These are phyloP conservation scores for Glycine soja DNA, from an alignment of 306 rosid genomes.

Conservation along the genomic window DNA sequence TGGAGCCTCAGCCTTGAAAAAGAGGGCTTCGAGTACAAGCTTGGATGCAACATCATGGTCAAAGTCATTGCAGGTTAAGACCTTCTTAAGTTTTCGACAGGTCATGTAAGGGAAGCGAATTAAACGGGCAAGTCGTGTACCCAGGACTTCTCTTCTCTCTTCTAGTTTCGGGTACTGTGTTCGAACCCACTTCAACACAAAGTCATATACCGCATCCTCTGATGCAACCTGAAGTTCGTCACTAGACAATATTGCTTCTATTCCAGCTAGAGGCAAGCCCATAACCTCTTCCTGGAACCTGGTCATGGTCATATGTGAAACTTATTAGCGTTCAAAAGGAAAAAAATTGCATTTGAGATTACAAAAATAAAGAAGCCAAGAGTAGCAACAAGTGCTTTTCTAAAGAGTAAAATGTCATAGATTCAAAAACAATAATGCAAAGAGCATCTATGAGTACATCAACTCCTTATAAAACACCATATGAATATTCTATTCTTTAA, in stretches of 20 bases:
- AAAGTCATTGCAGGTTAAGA: constrained; percentile 81
- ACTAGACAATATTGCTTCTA: constrained; percentile 82
- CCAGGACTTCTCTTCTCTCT: constrained; percentile 79
- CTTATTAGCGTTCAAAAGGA: constrained; percentile 34
- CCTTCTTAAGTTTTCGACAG: constrained; percentile 89
- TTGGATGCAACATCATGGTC: constrained; percentile 81
- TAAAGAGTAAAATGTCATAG: not conserved
- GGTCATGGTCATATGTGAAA: constrained; percentile 49
- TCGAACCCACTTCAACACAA: constrained; percentile 88
- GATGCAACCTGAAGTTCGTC: constrained; percentile 94
- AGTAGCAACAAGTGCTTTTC: not conserved
- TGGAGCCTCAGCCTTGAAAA: constrained; percentile 96
- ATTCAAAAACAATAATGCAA: constrained; percentile 5
- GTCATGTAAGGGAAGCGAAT: constrained; percentile 94
- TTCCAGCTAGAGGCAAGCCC: constrained; percentile 83
- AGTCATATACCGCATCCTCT: constrained; percentile 95
- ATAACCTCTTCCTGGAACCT: constrained; percentile 89
- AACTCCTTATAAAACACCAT: not conserved
- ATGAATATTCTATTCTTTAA: not conserved
- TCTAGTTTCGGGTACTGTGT: constrained; percentile 70
- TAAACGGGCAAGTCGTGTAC: constrained; percentile 67
- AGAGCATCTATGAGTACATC: not conserved
- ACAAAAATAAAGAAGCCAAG: not conserved
- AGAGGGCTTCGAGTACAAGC: constrained; percentile 87
- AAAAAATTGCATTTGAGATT: constrained; percentile 32